A percentile compares a stretch with the other conserved stretches of the same genome.
Conservation (phyloP, 169 alveolate species). For the Eimeria maxima region DNA sequence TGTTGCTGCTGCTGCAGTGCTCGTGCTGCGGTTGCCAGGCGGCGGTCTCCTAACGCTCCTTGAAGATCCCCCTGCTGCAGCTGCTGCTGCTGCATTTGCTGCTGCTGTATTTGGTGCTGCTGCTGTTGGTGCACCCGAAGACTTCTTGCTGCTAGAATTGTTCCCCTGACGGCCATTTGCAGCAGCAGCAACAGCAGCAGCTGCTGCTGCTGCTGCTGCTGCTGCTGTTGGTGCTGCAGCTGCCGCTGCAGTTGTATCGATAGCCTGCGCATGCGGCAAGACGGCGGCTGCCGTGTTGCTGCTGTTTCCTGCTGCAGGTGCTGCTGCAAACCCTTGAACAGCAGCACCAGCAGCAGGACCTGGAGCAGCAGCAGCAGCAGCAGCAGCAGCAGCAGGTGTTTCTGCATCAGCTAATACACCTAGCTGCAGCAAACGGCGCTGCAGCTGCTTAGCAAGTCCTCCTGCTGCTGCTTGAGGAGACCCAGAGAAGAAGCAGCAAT, state of each 20-base stretch:
- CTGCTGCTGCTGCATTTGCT: conserved; percentile 20
- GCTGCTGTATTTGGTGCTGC: too few relatives aligned
- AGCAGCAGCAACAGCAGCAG: not conserved
- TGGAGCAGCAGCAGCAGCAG: too few relatives aligned
- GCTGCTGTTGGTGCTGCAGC: not conserved
- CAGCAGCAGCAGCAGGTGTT: too few relatives aligned
- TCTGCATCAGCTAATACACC: not conserved
- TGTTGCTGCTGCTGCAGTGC: too few relatives aligned
- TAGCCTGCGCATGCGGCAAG: not conserved
- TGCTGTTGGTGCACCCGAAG: conserved; percentile 23
- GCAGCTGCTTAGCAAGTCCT: not conserved
- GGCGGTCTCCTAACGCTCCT: not conserved
- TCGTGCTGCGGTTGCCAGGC: not conserved
- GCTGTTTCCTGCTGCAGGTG: too few relatives aligned
- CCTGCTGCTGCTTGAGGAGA: conserved; percentile 23
- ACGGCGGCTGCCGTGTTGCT: not conserved
- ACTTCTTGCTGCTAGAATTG: not conserved
- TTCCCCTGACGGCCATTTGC: not conserved
- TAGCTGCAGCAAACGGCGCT: conserved; percentile 42
- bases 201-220: conserved; percentile 31
- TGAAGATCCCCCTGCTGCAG: conserved; percentile 23
- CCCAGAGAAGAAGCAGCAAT: conserved; percentile 30
- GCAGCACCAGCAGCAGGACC: too few relatives aligned
- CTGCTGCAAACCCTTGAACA: not conserved
- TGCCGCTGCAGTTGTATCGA: not conserved